phyloP scores from a whole-genome alignment of 1,284 basidiomycete species.

The Heterobasidion annosum region DNA sequence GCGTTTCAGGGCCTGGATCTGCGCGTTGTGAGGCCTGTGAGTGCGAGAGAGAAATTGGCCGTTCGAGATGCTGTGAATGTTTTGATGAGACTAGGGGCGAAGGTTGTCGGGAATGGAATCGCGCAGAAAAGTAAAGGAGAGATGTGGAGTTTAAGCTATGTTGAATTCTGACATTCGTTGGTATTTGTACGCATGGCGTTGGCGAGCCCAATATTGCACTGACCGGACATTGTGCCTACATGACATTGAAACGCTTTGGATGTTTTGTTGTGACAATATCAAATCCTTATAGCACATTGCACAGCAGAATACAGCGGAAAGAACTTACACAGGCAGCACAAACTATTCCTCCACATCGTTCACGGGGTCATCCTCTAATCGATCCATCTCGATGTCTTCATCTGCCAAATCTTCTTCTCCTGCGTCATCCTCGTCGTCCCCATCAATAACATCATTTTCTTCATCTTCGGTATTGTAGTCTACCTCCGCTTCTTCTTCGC shows the following conservation, averaged over 20 bases:
- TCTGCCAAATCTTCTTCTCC: constrained; percentile 3
- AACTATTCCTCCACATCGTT: too few relatives aligned
- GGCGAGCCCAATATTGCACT: not conserved
- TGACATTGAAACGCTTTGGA: too few relatives aligned
- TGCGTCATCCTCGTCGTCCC: constrained; percentile 8
- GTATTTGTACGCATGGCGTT: not conserved
- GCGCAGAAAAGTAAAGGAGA: constrained; percentile 6
- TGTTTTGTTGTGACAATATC: too few relatives aligned
- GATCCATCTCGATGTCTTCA: constrained; percentile 4
- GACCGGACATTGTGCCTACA: too few relatives aligned
- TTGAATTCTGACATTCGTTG: constrained; percentile 4
- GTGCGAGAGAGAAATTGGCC: constrained; percentile 11
- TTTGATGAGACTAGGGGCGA: constrained; percentile 9
- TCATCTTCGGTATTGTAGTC: constrained; percentile 6
- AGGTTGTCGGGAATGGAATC: constrained; percentile 5
- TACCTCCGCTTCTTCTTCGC: constrained; percentile 3
- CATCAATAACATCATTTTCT: constrained; percentile 7
- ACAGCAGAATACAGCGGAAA: too few relatives aligned
- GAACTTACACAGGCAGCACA: too few relatives aligned
- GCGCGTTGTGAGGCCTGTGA: constrained; percentile 10
- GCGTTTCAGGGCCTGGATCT: constrained; percentile 13
- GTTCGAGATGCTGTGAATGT: constrained; percentile 10
- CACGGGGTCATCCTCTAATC: too few relatives aligned
- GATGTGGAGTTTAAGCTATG: constrained; percentile 15
- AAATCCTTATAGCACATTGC: too few relatives aligned